These are phyloP conservation scores for Abelmoschus esculentus DNA, from an alignment of 345 rosid genomes.

Conservation along the genomic window DNA sequence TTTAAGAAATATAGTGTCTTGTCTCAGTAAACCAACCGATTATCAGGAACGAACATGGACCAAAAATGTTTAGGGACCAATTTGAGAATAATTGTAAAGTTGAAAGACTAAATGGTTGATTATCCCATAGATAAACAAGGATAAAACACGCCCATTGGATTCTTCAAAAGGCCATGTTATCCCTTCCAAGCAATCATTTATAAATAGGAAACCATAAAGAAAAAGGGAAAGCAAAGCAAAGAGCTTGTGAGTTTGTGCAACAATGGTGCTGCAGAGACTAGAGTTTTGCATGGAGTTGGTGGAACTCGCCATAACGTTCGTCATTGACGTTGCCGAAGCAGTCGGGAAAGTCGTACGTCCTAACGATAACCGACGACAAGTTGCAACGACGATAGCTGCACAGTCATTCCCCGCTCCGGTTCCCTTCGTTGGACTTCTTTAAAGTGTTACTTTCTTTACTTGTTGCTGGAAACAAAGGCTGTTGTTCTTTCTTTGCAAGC, in stretches of 20 bases:
- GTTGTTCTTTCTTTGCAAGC: not conserved
- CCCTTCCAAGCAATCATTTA: not conserved
- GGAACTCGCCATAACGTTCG: slow-evolving; percentile 37
- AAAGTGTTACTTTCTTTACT: not conserved
- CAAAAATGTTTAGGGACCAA: too few species aligned
- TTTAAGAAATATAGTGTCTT: too few species aligned
- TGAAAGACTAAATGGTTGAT: too few species aligned
- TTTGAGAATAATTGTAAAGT: too few species aligned
- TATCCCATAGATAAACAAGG: too few species aligned
- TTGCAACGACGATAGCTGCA: not conserved
- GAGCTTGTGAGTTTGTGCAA: not conserved
- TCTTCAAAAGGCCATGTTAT: not conserved
- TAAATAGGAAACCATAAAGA: not conserved
- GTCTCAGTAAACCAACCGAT: too few species aligned
- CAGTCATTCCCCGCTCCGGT: slow-evolving; percentile 10
- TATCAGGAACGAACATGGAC: too few species aligned
- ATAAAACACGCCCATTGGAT: not conserved
- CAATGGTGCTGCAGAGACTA: slow-evolving; percentile 43
- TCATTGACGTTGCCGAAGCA: slow-evolving; percentile 40
- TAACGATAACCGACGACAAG: not conserved
- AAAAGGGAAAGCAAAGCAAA: not conserved
- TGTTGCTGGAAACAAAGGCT: not conserved
- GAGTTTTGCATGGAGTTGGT: slow-evolving; percentile 39
- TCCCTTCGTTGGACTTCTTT: slow-evolving; percentile 43
- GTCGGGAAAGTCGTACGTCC: slow-evolving; percentile 14